Conservation (phyloP, 1,284 basidiomycete genomes). For the Austroboletus niveus region DNA sequence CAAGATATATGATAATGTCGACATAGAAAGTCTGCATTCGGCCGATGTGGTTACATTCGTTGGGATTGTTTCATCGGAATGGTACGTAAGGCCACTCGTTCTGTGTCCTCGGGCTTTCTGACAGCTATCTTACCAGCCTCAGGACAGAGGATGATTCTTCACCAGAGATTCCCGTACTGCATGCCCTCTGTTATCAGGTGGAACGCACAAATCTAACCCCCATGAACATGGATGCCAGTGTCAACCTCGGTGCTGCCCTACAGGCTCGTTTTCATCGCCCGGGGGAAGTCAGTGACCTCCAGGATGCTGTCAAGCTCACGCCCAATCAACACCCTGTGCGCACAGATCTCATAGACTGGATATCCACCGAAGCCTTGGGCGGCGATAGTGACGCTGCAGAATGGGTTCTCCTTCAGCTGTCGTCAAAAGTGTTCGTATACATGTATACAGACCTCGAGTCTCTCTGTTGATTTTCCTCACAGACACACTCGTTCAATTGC, state of each 20-base stretch:
- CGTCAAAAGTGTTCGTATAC: conserved; percentile 64
- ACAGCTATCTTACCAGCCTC: conserved; percentile 28
- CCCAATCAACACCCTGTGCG: conserved; percentile 30
- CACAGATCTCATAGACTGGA: conserved; percentile 62
- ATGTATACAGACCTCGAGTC: background rate
- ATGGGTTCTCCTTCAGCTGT: conserved; percentile 66
- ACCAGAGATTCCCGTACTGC: conserved; percentile 58
- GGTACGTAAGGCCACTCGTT: conserved; percentile 43
- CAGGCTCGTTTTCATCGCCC: too few relatives aligned
- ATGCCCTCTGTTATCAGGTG: conserved; percentile 59
- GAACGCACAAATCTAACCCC: conserved; percentile 4
- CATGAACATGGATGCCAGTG: conserved; percentile 5
- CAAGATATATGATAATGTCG: conserved; percentile 55
- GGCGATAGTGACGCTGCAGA: conserved; percentile 74
- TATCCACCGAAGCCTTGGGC: conserved; percentile 64
- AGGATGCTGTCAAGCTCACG: too few relatives aligned
- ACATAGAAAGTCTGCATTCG: conserved; percentile 46
- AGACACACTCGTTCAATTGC: conserved; percentile 71
- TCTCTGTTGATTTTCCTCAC: conserved; percentile 6
- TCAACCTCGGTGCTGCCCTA: too few relatives aligned
- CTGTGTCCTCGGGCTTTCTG: conserved; percentile 3
- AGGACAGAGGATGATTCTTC: conserved; percentile 38
- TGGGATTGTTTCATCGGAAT: conserved; percentile 64
- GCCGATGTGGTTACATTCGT: conserved; percentile 66
- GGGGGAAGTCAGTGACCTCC: too few relatives aligned